Evolutionary conservation across 257 asterid genomes (phyloP), one percentile per base, ranked within the genome.

Genomic region (Asclepias syriaca): DNA sequence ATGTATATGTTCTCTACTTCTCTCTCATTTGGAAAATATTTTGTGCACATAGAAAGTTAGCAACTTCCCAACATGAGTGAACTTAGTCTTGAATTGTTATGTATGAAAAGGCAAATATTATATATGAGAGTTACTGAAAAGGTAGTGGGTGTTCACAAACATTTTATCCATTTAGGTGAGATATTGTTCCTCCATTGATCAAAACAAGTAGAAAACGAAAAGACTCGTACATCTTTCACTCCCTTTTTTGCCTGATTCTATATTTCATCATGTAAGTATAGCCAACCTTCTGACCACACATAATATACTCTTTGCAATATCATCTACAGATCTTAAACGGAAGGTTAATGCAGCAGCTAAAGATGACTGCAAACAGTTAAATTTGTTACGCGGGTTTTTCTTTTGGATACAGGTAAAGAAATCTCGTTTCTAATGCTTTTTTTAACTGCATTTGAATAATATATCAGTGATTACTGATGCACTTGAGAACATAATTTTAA

Each of bases 331-430:
- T 64, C 74, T 79, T 45, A 61, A 48, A 49, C 63, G 43, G 66
- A 72, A 61, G 61, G 65, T 79, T 63, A 6, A 70, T 24, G 65
- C 61, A 46, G 78, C 69, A 16, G 55, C 37, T 22, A 39, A 64
- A 43, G 63, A 79, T 59, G 60, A 63, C 22, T 9, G 12, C 55
- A 68, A 72, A 59, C 73, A 59, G 78, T 69, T 80, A 70, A 80
- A 80, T 63, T 61, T 80, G 37, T 27, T 80, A 37, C 81, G 81
- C 64, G 78, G 81, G n/a, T 80, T 80, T 76, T 76, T 53, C 74
- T 80, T 72, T 73, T 80, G 84, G 84, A 46, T 80, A 57, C 61
- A 76, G 81, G 81, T 72, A 72, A 54, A 68, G 65, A 70, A 16
- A 39, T 56, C 40, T 6, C 4, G 0, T 14, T 72, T 51, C 34